Base-by-base conservation (phyloP, 495 filamentous ascomycete species). In the Neurospora intermedia region DNA sequence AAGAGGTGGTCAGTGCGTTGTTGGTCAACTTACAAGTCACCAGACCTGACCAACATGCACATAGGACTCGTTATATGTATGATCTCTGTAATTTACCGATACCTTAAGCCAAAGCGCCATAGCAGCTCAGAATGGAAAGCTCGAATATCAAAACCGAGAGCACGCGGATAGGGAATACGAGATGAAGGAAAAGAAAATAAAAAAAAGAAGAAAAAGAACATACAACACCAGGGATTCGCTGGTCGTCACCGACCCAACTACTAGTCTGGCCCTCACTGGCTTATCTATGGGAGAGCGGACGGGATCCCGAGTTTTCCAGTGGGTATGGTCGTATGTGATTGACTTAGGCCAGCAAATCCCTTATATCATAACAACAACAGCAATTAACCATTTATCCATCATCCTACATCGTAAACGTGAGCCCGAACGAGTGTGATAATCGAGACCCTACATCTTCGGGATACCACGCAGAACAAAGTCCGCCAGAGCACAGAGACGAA, bases 151-250 rank as follows among this genome's bases (percentile, higher is more conserved):
- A 31, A 31, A 31, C 27, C 27, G 27, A 31, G 27, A 31, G 2
- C 2, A 31, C 39, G 9, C 1, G 1, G 39, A 39, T 1, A 6
- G 39, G 39, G 39, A 39, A 39, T 7, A 7, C 39, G 40, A 9
- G 9, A 9, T 41, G 27, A 31, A 31, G 27, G 2, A 31, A 41
- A 40, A 2, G 3, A 40, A 40, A 10, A 6, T 38, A 9, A 40
- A 27, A 23, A 27, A 54, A 23, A 15, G 2, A 0, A 1, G 10
- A 27, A 10, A 54, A 54, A 13, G 2, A 9, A 71, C 82, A 81
- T 84, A 83, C 83, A 82, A 83, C 83, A 84, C 82, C 81, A 70
- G 77, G 83, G 74, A 82, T 84, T 84, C 82, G 79, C 83, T 80
- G 80, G 79, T 84, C 80, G 81, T 84, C 83, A 82, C 81, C 82